Conservation (phyloP, 1,139 yeast species). For the Hanseniaspora sp. region DNA sequence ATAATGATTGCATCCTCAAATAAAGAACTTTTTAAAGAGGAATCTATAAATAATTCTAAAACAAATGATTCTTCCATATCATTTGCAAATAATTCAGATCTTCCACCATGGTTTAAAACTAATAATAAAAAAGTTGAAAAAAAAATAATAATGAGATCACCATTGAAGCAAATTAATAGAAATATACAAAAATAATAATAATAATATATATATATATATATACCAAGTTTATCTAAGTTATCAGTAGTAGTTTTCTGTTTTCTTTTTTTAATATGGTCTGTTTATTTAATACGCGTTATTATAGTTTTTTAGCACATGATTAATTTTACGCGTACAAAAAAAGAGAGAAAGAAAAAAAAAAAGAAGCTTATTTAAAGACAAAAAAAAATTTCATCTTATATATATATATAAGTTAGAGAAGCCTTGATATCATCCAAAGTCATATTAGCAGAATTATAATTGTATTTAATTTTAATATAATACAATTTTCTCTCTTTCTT, state of each 20-base stretch:
- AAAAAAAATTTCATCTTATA: background rate
- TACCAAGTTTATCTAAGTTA: background rate
- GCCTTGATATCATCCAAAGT: too few species aligned
- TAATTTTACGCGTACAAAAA: too few species aligned
- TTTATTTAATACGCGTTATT: too few species aligned
- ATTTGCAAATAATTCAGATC: constrained; percentile 8
- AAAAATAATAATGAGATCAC: background rate
- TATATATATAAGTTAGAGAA: too few species aligned
- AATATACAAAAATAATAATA: background rate
- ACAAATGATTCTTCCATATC: background rate
- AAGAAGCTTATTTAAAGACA: too few species aligned
- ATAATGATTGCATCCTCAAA: constrained; percentile 3
- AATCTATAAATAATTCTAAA: background rate
- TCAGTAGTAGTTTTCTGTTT: too few species aligned
- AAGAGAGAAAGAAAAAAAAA: too few species aligned
- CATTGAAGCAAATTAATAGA: background rate
- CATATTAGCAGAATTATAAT: too few species aligned
- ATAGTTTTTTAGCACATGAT: too few species aligned
- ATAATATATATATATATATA: too few species aligned
- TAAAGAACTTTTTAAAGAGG: background rate
- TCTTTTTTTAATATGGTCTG: too few species aligned
- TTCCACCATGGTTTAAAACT: constrained; percentile 14
- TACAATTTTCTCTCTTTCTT: background rate
- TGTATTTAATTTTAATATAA: background rate
- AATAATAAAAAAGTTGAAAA: background rate